Base-by-base conservation (phyloP, 2,329 filamentous ascomycete genomes). In the Lasiodiplodia citricola region DNA sequence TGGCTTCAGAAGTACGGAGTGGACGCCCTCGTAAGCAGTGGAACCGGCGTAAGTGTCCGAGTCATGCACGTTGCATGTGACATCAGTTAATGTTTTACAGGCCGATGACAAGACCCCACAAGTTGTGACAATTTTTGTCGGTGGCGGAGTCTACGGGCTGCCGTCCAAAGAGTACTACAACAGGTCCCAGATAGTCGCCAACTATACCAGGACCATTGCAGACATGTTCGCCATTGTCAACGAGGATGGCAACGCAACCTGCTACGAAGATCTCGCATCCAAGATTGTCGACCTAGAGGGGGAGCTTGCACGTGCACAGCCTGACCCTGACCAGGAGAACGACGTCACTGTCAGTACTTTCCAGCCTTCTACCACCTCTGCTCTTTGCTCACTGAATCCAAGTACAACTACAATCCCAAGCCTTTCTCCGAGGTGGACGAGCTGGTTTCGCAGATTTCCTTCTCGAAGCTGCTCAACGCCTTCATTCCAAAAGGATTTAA, bases 331-430 rank as follows among this genome's bases (percentile, higher is more conserved):
- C 1, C 18, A 44, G 31, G 35, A 18, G 3, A 11, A 18, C 7
- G 25, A 35, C 21, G 50, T 44, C 0, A 87, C 21, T 2, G 55
- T 41, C 7, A 14, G 55, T 13, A 28, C 7, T 10, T 25, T 35
- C 6, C 2, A 7, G 10, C 18, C 10, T 3, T 2, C 7, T 18
- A 3, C 28, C 28, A 41, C 54, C 1, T 13, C 14, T 14, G 18
- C 2, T 11, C 37, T 6, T 8, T 37, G 3, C 31, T 66, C 6
- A 66, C 35, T 13, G 13, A 2, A 7, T 4, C 11, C 13, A 58
- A 13, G 35, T 87, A 90, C 80, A 88, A 86, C 71, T 92, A 92
- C 78, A 91, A 91, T 73, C 88, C 88, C 0, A 85, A 86, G 75
- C 83, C 83, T 8, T 77, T 91, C n/a, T 78, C 85, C 13, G 86